Conservation (phyloP, 2,329 filamentous ascomycete species). For the Scytalidium sp. region DNA sequence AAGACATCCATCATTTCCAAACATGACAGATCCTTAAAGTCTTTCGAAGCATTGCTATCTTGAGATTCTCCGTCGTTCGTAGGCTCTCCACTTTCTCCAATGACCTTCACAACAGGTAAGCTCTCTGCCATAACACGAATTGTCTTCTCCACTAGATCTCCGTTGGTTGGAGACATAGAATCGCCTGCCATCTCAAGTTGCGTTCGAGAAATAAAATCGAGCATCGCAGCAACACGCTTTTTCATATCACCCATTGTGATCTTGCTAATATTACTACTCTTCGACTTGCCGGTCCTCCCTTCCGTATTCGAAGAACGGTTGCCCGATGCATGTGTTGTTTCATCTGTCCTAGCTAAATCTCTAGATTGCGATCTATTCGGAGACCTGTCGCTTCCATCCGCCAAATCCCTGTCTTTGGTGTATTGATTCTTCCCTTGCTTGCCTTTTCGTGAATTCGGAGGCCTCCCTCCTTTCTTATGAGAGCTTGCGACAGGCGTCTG, state of each 20-base stretch:
- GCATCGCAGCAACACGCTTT: conserved; percentile 75
- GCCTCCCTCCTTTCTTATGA: conserved; percentile 61
- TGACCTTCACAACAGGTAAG: conserved; percentile 31
- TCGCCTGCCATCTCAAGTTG: conserved; percentile 82
- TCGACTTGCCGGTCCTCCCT: conserved; percentile 25
- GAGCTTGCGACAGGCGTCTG: conserved; percentile 39
- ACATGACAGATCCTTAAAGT: conserved; percentile 69
- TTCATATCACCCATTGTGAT: conserved; percentile 87
- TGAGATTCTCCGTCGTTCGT: conserved; percentile 28
- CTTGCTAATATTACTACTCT: conserved; percentile 47
- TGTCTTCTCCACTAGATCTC: conserved; percentile 33
- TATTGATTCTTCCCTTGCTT: conserved; percentile 77
- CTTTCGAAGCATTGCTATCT: conserved; percentile 32
- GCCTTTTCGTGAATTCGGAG: conserved; percentile 63
- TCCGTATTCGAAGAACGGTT: conserved; percentile 32
- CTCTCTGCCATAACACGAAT: conserved; percentile 29
- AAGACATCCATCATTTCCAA: conserved; percentile 38
- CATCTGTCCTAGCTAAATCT: conserved; percentile 36
- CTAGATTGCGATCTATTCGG: conserved; percentile 49
- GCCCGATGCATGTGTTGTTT: conserved; percentile 45
- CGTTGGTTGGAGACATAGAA: conserved; percentile 37
- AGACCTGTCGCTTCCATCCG: conserved; percentile 49
- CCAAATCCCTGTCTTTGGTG: conserved; percentile 67
- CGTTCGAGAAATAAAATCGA: conserved; percentile 86
- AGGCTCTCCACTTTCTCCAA: conserved; percentile 29